Conservation (phyloP, 805 yeast species). For the Torulaspora franciscae region DNA sequence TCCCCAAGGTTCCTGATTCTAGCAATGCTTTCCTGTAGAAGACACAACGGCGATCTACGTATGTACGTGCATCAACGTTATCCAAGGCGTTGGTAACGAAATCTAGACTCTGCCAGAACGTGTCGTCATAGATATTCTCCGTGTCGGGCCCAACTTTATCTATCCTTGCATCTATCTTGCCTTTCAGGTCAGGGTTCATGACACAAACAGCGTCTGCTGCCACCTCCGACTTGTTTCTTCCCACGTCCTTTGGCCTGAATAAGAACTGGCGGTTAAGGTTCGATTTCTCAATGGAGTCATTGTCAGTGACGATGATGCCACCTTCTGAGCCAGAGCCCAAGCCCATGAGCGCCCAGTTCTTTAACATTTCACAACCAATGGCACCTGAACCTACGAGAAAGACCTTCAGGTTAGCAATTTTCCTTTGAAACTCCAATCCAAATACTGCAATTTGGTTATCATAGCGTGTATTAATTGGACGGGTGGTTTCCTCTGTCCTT, state of each 20-base stretch:
- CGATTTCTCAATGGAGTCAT: slow-evolving; percentile 91
- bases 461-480: slow-evolving; percentile 76
- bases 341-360: slow-evolving; percentile 97
- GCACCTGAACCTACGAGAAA: slow-evolving; percentile 98
- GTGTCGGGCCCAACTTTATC: slow-evolving; percentile 95
- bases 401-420: slow-evolving; percentile 68
- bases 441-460: slow-evolving; percentile 95
- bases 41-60: slow-evolving; percentile 95
- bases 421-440: slow-evolving; percentile 71
- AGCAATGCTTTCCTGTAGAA: slow-evolving; percentile 84
- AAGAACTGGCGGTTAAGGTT: slow-evolving; percentile 94
- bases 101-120: slow-evolving; percentile 79
- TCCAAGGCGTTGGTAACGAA: slow-evolving; percentile 95
- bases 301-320: slow-evolving; percentile 80
- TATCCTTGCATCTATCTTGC: slow-evolving; percentile 67
- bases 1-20: slow-evolving; percentile 96
- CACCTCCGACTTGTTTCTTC: slow-evolving; percentile 81
- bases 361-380: slow-evolving; percentile 97
- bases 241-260: slow-evolving; percentile 93
- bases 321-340: slow-evolving; percentile 90
- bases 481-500: slow-evolving; percentile 66
- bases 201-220: slow-evolving; percentile 78
- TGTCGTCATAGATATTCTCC: slow-evolving; percentile 77
- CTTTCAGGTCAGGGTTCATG: slow-evolving; percentile 81
- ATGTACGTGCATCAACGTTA: slow-evolving; percentile 95